These are phyloP conservation scores for Blastobotrys apis DNA, from an alignment of 1,139 yeast genomes.

Conservation along the genomic window DNA sequence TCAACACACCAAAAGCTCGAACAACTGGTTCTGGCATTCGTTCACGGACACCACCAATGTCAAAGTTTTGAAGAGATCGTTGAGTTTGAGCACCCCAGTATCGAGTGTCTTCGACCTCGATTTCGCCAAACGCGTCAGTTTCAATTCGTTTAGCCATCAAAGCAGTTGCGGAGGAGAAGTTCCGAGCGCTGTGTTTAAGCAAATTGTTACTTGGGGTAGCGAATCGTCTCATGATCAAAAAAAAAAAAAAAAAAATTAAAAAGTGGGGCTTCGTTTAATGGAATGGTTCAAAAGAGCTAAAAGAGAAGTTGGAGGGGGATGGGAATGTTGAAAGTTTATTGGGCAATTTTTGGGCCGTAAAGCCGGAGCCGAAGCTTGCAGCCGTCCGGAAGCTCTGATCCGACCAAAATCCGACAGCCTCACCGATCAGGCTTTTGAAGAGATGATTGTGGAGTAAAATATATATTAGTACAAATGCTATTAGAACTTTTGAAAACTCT, in stretches of 20 bases:
- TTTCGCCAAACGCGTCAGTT: constrained; percentile 94
- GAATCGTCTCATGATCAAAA: constrained; percentile 8
- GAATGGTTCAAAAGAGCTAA: no score
- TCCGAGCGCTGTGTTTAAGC: constrained; percentile 7
- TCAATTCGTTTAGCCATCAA: constrained; percentile 56
- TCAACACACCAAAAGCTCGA: constrained; percentile 86
- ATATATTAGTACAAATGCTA: constrained; percentile 7
- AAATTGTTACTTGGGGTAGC: constrained; percentile 4
- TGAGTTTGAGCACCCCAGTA: constrained; percentile 99
- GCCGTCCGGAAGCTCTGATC: no score
- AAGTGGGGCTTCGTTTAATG: no score
- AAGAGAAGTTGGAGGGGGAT: no score
- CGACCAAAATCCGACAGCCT: no score
- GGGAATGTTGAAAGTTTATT: no score
- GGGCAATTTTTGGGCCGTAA: no score
- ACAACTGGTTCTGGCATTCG: constrained; percentile 88
- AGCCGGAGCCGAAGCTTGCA: no score
- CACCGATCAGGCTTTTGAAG: no score
- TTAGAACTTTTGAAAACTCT: no score
- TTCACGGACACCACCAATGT: constrained; percentile 90
- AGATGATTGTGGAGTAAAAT: no score
- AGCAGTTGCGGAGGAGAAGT: constrained; percentile 18
- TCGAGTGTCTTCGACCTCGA: constrained; percentile 76
- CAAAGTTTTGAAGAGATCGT: constrained; percentile 79
- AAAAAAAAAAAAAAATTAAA: constrained; percentile 3